phyloP scores from a whole-genome alignment of 140 eudicot genomes.

The Senecio squalidus region DNA sequence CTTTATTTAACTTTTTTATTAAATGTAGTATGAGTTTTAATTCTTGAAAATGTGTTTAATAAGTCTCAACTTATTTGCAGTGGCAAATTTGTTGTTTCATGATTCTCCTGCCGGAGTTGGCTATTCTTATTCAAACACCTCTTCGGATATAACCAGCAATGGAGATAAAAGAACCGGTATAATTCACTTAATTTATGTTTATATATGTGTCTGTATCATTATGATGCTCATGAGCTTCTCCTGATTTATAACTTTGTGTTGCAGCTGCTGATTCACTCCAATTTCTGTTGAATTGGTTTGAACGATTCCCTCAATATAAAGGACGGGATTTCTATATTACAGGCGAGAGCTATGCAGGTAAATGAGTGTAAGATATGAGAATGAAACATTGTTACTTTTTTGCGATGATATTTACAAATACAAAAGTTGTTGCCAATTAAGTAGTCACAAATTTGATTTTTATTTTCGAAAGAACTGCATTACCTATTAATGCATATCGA shows the following conservation, averaged over 20 bases:
- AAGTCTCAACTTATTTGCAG: slow-evolving; percentile 39
- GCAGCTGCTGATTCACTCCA: slow-evolving; percentile 75
- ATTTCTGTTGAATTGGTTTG: slow-evolving; percentile 75
- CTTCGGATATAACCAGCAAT: slow-evolving; percentile 54
- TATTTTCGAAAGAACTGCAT: neutral
- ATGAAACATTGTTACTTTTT: too few relatives aligned
- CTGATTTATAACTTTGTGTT: slow-evolving; percentile 9
- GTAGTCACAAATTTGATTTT: neutral
- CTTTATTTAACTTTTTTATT: neutral
- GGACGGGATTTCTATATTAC: slow-evolving; percentile 78
- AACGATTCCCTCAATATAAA: slow-evolving; percentile 85
- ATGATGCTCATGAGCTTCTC: slow-evolving; percentile 1
- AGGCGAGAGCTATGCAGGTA: slow-evolving; percentile 99
- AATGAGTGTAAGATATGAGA: neutral
- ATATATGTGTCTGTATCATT: neutral
- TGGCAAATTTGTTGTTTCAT: slow-evolving; percentile 70
- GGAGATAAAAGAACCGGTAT: slow-evolving; percentile 91
- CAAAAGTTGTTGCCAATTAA: neutral
- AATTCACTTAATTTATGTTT: slow-evolving; percentile 3
- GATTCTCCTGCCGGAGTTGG: slow-evolving; percentile 99
- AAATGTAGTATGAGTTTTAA: neutral
- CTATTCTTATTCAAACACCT: slow-evolving; percentile 77
- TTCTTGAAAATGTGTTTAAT: neutral
- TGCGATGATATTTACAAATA: too few relatives aligned
- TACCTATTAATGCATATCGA: neutral